These are phyloP conservation scores for Piper betle DNA, from an alignment of 164 flowering plant species.

Conservation along the genomic window DNA sequence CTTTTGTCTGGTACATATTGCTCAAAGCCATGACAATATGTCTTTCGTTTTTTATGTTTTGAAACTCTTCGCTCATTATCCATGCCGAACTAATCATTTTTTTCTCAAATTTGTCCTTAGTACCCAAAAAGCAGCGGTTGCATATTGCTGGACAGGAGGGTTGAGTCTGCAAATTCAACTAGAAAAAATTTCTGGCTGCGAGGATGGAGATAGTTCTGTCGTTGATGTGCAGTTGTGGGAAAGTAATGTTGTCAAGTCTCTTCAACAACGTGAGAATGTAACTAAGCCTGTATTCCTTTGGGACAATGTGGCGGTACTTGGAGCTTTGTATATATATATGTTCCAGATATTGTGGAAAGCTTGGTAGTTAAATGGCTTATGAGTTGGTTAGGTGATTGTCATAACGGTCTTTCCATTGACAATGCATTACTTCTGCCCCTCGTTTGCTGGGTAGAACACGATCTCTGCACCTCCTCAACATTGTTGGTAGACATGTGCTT, in stretches of 20 bases:
- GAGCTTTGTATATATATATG: conserved; percentile 41
- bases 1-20: no score
- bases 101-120: conserved; percentile 17
- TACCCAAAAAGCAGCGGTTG: conserved; percentile 60
- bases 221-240: conserved; percentile 49
- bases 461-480: conserved; percentile 56
- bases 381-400: conserved; percentile 15
- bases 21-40: background rate
- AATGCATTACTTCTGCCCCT: conserved; percentile 19
- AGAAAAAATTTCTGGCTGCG: conserved; percentile 10
- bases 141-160: conserved; percentile 84
- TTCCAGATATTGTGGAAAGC: conserved; percentile 34
- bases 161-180: conserved; percentile 29
- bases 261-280: conserved; percentile 29
- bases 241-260: conserved; percentile 48
- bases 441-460: conserved; percentile 34
- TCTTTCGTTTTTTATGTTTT: background rate
- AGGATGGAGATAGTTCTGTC: conserved; percentile 6
- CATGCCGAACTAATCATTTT: background rate
- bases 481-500: conserved; percentile 51
- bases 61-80: no score
- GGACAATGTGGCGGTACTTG: conserved; percentile 62
- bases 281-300: conserved; percentile 52
- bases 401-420: conserved; percentile 13
- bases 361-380: conserved; percentile 54